Evolutionary conservation across 805 yeast genomes (phyloP).

Genomic region (Blastobotrys peoriensis): DNA sequence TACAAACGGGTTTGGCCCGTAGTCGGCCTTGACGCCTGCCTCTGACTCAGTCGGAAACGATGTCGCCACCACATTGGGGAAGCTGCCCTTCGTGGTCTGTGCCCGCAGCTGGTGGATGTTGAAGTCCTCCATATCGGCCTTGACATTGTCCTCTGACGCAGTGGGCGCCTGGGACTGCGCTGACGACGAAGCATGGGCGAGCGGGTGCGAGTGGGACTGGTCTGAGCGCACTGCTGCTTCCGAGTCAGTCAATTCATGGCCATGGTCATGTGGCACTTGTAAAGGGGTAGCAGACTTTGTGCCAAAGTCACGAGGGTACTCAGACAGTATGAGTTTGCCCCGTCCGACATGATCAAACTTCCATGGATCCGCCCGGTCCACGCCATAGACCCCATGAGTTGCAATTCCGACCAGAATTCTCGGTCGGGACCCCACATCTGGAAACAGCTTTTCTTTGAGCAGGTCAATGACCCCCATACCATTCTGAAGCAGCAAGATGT

Average conservation of each 20-base stretch:
- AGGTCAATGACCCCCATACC: constrained; percentile 70
- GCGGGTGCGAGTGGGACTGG: constrained; percentile 1
- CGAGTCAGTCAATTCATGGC: constrained; percentile 5
- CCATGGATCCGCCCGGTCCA: constrained; percentile 32
- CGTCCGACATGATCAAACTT: constrained; percentile 62
- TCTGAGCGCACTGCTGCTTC: constrained; percentile 11
- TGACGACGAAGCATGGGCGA: neutral
- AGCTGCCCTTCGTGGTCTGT: neutral
- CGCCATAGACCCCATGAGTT: constrained; percentile 73
- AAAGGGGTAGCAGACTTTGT: neutral
- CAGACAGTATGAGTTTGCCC: constrained; percentile 57
- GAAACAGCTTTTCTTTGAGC: constrained; percentile 51
- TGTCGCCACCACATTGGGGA: neutral
- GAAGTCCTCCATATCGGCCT: constrained; percentile 11
- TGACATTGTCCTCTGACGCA: constrained; percentile 14
- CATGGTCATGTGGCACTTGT: neutral
- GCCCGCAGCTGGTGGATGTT: neutral
- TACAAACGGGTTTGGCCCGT: neutral
- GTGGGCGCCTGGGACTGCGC: constrained; percentile 6
- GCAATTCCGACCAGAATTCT: constrained; percentile 66
- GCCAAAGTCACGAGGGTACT: constrained; percentile 38
- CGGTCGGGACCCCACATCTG: constrained; percentile 42
- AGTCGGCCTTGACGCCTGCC: constrained; percentile 10
- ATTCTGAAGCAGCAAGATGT: constrained; percentile 69
- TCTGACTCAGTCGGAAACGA: constrained; percentile 9